Evolutionary conservation across 306 rosid genomes (phyloP).

Genomic region (Calophaca sinica): DNA sequence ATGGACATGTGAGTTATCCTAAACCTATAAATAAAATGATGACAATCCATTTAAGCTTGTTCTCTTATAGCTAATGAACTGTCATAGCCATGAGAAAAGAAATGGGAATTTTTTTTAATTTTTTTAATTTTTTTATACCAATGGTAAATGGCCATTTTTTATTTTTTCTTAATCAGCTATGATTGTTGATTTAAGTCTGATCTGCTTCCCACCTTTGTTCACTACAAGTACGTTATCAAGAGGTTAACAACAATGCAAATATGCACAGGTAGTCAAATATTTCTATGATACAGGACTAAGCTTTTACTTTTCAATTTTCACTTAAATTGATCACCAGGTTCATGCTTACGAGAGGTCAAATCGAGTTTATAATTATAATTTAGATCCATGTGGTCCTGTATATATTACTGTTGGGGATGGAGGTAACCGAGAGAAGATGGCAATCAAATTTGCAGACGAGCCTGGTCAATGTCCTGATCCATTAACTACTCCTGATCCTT

Average conservation of each 20-base stretch:
- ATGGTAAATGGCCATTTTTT: not conserved
- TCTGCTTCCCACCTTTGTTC: constrained; percentile 33
- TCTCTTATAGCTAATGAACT: constrained; percentile 24
- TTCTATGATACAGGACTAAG: constrained; percentile 25
- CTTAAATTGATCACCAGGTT: constrained; percentile 60
- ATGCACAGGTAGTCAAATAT: constrained; percentile 16
- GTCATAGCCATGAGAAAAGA: constrained; percentile 22
- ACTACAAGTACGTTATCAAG: constrained; percentile 24
- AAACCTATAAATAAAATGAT: constrained; percentile 5
- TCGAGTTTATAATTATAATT: constrained; percentile 70
- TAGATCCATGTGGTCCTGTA: constrained; percentile 88
- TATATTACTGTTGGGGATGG: constrained; percentile 82
- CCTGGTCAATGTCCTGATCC: constrained; percentile 76
- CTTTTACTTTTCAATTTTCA: constrained; percentile 5
- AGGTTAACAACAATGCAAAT: not conserved
- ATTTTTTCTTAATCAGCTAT: constrained; percentile 1
- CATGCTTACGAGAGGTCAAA: constrained; percentile 95
- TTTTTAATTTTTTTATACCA: too few relatives aligned
- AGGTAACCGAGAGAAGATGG: constrained; percentile 90
- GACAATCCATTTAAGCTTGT: constrained; percentile 22
- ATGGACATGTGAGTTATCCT: constrained; percentile 78
- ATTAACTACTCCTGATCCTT: constrained; percentile 53
- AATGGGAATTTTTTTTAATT: not conserved
- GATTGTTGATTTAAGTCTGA: constrained; percentile 24
- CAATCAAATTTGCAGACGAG: constrained; percentile 62